phyloP scores from a whole-genome alignment of 2,329 filamentous ascomycete species.

The Aspergillus ruber region DNA sequence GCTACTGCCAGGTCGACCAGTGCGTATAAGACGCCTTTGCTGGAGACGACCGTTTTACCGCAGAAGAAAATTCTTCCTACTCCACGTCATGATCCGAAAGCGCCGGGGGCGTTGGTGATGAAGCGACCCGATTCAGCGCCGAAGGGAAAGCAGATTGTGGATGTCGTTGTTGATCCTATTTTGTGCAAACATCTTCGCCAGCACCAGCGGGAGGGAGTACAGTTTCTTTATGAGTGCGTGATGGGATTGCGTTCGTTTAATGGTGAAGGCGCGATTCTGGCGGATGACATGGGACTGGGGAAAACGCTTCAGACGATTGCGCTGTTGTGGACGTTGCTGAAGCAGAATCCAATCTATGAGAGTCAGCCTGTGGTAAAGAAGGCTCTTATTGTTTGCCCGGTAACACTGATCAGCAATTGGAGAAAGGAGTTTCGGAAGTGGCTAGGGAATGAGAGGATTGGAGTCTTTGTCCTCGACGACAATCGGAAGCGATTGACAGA shows the following conservation, averaged over 20 bases:
- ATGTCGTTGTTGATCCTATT: constrained; percentile 66
- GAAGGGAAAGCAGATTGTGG: constrained; percentile 60
- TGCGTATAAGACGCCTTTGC: constrained; percentile 57
- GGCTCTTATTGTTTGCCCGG: constrained; percentile 66
- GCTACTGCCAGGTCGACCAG: constrained; percentile 36
- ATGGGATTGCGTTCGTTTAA: constrained; percentile 64
- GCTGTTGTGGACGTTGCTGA: constrained; percentile 64
- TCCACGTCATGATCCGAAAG: constrained; percentile 60
- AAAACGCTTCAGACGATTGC: constrained; percentile 69
- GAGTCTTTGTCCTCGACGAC: constrained; percentile 60
- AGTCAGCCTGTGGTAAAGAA: constrained; percentile 59
- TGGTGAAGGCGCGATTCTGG: constrained; percentile 64
- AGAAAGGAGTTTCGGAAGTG: constrained; percentile 67
- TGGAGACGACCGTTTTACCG: constrained; percentile 47
- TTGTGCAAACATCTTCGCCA: constrained; percentile 56
- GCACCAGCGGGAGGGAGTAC: constrained; percentile 64
- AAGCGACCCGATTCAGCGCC: constrained; percentile 51
- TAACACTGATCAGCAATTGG: constrained; percentile 68
- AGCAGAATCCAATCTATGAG: constrained; percentile 62
- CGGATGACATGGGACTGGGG: constrained; percentile 70
- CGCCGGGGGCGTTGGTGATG: constrained; percentile 60
- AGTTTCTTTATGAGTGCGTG: constrained; percentile 68
- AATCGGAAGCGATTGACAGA: constrained; percentile 56
- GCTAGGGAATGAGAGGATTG: constrained; percentile 64
- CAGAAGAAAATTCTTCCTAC: constrained; percentile 45